Conservation (phyloP, 75 land plant genomes). For the Azolla pinnata region DNA sequence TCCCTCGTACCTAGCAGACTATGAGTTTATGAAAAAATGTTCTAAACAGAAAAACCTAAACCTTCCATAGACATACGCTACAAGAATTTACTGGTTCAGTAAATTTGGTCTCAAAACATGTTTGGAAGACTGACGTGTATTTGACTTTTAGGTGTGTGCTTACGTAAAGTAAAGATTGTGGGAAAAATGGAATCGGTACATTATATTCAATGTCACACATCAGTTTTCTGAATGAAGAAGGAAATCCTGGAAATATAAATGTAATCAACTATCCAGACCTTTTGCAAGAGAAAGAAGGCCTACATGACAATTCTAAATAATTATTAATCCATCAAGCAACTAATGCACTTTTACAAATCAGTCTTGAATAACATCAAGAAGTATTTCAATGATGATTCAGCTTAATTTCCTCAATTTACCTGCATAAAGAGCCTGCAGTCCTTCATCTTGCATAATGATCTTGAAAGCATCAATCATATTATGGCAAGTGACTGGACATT, state of each 20-base stretch:
- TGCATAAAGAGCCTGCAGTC: conserved; percentile 11
- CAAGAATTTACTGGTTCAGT: too few species aligned
- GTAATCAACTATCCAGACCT: neutral
- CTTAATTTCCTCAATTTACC: neutral
- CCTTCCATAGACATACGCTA: too few species aligned
- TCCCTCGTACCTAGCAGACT: neutral
- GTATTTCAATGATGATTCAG: neutral
- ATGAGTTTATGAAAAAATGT: too few species aligned
- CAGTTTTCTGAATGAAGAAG: too few species aligned
- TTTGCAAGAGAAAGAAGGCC: neutral
- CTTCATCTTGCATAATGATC: conserved; percentile 11
- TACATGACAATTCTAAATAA: neutral
- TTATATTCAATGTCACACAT: too few species aligned
- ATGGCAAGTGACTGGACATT: neutral
- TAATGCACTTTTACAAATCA: neutral
- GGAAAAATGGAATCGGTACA: too few species aligned
- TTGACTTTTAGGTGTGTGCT: too few species aligned
- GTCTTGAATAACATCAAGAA: neutral
- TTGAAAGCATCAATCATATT: conserved; percentile 14
- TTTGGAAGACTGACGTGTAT: too few species aligned
- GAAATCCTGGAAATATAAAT: neutral
- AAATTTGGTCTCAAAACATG: too few species aligned
- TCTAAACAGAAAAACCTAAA: too few species aligned
- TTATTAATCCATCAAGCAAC: neutral
- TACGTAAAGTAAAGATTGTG: too few species aligned